Percentiles rank a stretch among this genome's conserved stretches.
Conservation (phyloP, 1,284 basidiomycete genomes). For the Sporisorium scitamineum region DNA sequence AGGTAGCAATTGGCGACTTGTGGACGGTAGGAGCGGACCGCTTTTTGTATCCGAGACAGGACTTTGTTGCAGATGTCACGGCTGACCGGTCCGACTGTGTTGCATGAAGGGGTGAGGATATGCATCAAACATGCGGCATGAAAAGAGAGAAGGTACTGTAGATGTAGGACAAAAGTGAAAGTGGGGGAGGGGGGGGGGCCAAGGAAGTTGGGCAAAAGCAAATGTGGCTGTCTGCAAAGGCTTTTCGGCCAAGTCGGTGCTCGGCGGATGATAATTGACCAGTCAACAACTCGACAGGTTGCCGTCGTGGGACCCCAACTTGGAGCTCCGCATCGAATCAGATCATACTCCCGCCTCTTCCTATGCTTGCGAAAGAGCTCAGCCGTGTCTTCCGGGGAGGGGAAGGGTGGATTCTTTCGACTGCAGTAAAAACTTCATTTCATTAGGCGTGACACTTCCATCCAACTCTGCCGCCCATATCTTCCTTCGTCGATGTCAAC, state of each 20-base stretch:
- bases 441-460: not conserved
- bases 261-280: not conserved
- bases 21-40: conserved; percentile 4
- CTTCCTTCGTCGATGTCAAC: not conserved
- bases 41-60: not conserved
- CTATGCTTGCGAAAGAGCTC: too few species aligned
- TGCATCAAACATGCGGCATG: not conserved
- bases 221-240: not conserved
- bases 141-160: not conserved
- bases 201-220: not conserved
- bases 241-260: not conserved
- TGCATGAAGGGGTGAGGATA: not conserved
- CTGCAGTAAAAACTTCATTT: not conserved
- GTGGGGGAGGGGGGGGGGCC: conserved; percentile 2
- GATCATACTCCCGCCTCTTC: too few species aligned
- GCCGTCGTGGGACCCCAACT: not conserved
- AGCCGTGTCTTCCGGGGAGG: not conserved
- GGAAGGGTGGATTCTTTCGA: too few species aligned
- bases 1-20: not conserved
- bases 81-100: conserved; percentile 5
- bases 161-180: not conserved
- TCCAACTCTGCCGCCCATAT: not conserved
- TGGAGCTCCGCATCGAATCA: not conserved
- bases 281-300: not conserved
- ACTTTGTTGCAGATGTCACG: not conserved